Conservation (phyloP, 208 protist genomes). For the Acanthamoeba royreba region DNA sequence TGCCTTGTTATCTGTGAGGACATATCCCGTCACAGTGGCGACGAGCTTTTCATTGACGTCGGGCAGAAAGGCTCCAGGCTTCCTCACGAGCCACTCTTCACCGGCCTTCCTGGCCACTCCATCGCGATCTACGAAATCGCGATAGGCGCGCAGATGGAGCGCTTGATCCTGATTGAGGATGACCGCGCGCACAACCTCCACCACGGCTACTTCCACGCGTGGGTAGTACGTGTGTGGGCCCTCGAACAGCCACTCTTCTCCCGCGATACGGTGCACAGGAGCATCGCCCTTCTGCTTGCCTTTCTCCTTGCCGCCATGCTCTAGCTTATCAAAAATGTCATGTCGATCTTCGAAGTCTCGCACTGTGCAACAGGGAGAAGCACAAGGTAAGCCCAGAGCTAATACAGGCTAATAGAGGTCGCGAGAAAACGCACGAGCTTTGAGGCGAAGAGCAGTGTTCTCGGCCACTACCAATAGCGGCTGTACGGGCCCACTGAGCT, state of each 20-base stretch:
- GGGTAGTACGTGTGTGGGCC: slow-evolving; percentile 90
- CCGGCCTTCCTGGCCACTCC: slow-evolving; percentile 80
- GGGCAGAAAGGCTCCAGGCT: slow-evolving; percentile 86
- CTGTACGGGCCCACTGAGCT: slow-evolving; percentile 63
- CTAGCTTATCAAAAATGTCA: not conserved
- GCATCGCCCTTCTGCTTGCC: not conserved
- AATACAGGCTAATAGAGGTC: not conserved
- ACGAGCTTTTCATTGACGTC: slow-evolving; percentile 86
- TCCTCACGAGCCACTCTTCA: slow-evolving; percentile 87
- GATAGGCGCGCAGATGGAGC: slow-evolving; percentile 78
- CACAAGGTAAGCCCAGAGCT: not conserved
- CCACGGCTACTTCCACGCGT: slow-evolving; percentile 83
- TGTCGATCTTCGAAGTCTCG: slow-evolving; percentile 74
- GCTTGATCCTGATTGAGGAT: slow-evolving; percentile 87
- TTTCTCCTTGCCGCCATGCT: not conserved
- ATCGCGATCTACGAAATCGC: slow-evolving; percentile 79
- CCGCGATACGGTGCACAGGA: slow-evolving; percentile 69
- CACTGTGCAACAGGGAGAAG: not conserved
- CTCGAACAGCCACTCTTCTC: slow-evolving; percentile 88
- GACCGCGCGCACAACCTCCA: slow-evolving; percentile 77
- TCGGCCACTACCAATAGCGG: slow-evolving; percentile 82
- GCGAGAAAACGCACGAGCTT: slow-evolving; percentile 63
- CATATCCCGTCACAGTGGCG: slow-evolving; percentile 74
- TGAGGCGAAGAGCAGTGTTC: slow-evolving; percentile 86
- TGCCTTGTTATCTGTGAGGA: slow-evolving; percentile 83